Evolutionary conservation across 192 early-diverging fungal genomes (phyloP).

Genomic region (Coemansia sp.): DNA sequence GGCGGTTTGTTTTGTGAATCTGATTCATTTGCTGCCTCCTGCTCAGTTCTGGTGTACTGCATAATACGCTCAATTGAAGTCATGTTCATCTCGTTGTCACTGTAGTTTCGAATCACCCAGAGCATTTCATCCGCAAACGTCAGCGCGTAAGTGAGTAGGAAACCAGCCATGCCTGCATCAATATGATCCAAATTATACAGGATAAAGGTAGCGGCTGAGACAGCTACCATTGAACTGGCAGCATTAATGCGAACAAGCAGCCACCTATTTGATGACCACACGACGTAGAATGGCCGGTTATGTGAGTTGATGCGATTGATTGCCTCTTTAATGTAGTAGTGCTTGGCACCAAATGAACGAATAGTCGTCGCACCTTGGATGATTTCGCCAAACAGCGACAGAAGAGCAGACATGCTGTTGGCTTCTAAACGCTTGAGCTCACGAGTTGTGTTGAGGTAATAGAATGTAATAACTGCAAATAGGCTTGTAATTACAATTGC

Average conservation of each 20-base stretch:
- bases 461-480: constrained; percentile 63
- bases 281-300: constrained; percentile 79
- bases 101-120: constrained; percentile 76
- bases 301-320: constrained; percentile 63
- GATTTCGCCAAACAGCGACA: constrained; percentile 78
- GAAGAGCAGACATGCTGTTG: constrained; percentile 69
- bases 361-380: constrained; percentile 72
- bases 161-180: constrained; percentile 82
- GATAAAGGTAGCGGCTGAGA: constrained; percentile 66
- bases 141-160: constrained; percentile 78
- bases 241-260: constrained; percentile 76
- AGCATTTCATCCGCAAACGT: constrained; percentile 74
- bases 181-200: constrained; percentile 54
- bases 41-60: constrained; percentile 79
- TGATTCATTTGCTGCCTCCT: constrained; percentile 70
- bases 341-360: constrained; percentile 73
- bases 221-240: constrained; percentile 68
- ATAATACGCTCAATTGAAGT: constrained; percentile 81
- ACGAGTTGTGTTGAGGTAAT: constrained; percentile 74
- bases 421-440: constrained; percentile 88
- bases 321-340: constrained; percentile 65
- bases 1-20: constrained; percentile 54
- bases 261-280: constrained; percentile 87
- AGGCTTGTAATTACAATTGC: constrained; percentile 59
- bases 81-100: constrained; percentile 78